Base-by-base conservation (phyloP, 495 filamentous ascomycete species). In the Polyplosphaeria fusca region DNA sequence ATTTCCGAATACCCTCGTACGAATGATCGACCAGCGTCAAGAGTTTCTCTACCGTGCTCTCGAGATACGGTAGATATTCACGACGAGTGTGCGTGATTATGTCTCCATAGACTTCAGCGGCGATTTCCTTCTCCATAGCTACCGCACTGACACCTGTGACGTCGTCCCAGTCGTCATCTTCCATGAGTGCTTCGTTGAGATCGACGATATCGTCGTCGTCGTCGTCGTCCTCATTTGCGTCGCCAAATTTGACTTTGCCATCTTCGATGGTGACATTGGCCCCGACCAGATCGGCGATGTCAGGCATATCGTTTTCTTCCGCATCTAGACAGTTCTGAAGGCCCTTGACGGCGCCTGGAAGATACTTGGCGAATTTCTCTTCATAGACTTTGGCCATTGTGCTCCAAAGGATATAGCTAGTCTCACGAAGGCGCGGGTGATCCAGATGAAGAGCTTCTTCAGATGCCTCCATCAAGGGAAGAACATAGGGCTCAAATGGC, bases 111-210 rank as follows among this genome's bases (percentile, higher is more conserved):
- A 96, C 90, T 73, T 98, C 93, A 38, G 94, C 80, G 39, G 94
- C 93, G 55, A 97, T 95, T 74, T 98, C 93, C 72, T 98, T 96
- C 77, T 98, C 93, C 54, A 95, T 77, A 20, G 92, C 90, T 46
- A 96, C 81, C 37, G 88, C 87, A 23, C 88, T 92, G 27, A 93
- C 86, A 54, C 85, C 85, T 58, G 78, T 81, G 37, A 89, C 77
- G 55, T 94, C 90, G 69, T 92, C 87, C 86, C 86, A 91, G 38
- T 86, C 87, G 46, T 89, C 87, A 20, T 91, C 87, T 32, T 72
- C 71, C 26, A 81, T 80, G 12, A 76, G 79, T 42, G 59, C 53
- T 28, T 68, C 65, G 43, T 70, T 51, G 5, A 58, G 52, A 19
- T 67, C 61, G 37, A 28, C 51, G 43, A 71, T 67, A n/a, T 61